Evolutionary conservation across 495 filamentous ascomycete species (phyloP), one percentile per base, ranked within the genome.

Genomic region (Penicillium argentinense): DNA sequence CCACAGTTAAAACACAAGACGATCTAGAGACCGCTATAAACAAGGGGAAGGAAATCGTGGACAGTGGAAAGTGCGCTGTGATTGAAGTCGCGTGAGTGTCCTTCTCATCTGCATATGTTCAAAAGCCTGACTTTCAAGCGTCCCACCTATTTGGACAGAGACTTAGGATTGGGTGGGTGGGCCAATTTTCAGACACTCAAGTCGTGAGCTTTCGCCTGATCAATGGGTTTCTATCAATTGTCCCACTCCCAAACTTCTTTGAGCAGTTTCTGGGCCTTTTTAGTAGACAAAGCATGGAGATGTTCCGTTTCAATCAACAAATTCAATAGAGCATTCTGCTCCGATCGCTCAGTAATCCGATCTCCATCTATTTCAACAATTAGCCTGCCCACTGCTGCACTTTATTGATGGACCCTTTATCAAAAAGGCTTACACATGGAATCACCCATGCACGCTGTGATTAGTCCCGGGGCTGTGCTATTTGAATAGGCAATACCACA

Each of bases 51-150:
- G 23, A 18, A 5, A 22, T 57, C 30, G 54, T 60, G 2, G 28
- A 48, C 13, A 12, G 17, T 26, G 49, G 54, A 4, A 50, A 30
- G 39, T 54, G 57, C 34, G 57, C 57, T 14, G 57, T 60, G 1
- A 40, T 60, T 32, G 57, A 60, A 13, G 57, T 60, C 33, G 36
- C 46, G 57, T 60, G 17, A 60, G 57, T 57, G 6, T 24, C n/a
- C 25, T 22, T 19, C 9, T 1, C 7, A 3, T 7, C n/a, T n/a
- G n/a, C n/a, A n/a, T n/a, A n/a, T 4, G 5, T 34, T 40, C 13
- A 4, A 18, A 17, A 7, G 11, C 27, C 42, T 49, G 7, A 56
- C 22, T 14, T 16, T 16, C 2, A 23, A 57, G 54, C n/a, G 54
- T 57, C 21, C 54, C 54, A 5, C 54, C 54, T 2, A 57, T 57